phyloP scores from a whole-genome alignment of 495 filamentous ascomycete genomes.

The Talaromyces nanjingensis region DNA sequence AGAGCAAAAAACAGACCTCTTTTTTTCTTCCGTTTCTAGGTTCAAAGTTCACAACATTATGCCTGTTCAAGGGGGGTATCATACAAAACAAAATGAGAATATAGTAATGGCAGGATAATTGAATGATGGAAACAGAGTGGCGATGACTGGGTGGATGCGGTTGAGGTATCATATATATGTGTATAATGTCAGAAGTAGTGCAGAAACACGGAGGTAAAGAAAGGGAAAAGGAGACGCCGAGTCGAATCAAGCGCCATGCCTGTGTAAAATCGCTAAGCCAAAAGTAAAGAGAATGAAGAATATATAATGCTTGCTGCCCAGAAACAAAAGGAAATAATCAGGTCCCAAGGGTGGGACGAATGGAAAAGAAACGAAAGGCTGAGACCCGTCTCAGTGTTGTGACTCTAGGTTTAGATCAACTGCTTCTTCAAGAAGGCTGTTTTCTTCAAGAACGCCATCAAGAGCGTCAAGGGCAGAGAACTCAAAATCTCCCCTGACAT shows the following conservation, averaged over 20 bases:
- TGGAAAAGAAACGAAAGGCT: not conserved
- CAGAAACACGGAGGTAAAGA: not conserved
- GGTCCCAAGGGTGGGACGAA: not conserved
- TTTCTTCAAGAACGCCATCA: not conserved
- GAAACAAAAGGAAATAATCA: not conserved
- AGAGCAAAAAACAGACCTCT: not conserved
- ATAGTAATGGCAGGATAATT: not conserved
- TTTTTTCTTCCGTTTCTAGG: not conserved
- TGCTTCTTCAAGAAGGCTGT: not conserved
- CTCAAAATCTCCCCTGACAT: conserved; percentile 6
- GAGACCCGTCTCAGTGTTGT: not conserved
- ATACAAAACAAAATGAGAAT: conserved; percentile 7
- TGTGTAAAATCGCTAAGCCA: not conserved
- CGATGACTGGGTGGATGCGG: not conserved
- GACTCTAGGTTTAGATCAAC: not conserved
- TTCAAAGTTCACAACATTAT: not conserved
- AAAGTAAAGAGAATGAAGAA: not conserved
- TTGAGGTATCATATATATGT: not conserved
- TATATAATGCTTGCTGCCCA: not conserved
- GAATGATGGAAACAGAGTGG: not conserved
- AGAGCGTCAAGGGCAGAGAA: not conserved
- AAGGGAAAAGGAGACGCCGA: not conserved
- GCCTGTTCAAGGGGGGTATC: conserved; percentile 5
- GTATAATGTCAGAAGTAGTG: not conserved
- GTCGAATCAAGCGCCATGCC: not conserved